Evolutionary conservation across 352 stramenopile species (phyloP), one percentile per base, ranked within the genome.

Genomic region (Phytopythium vexans): DNA sequence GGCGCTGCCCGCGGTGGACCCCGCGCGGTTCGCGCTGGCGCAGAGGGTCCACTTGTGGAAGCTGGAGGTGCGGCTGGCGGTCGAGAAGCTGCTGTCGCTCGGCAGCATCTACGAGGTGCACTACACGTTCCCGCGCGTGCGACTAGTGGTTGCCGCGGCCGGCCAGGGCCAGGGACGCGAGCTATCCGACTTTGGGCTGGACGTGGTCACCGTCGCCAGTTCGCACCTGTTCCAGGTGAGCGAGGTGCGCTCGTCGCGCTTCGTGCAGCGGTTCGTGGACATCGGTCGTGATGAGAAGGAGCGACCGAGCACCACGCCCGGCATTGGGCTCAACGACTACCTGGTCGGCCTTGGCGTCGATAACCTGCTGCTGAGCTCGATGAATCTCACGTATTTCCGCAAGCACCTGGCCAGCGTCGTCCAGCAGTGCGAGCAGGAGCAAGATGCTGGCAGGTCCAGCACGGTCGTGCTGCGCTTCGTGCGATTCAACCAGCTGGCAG

Each of bases 271-370:
- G 40, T 37, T 77, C 7, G 56, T 65, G 5, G 51, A 64, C n/a
- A 49, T 52, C 4, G 35, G 51, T 14, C 41, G 41, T 3, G 48
- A 60, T 35, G 50, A 49, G 15, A 32, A 37, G 39, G 58, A 77
- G 38, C 69, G 77, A 4, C 54, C 57, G 21, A 66, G 84, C 34
- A 72, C 70, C 14, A 89, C 98, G 52, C 82, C 80, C 15, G 83
- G 97, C 41, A 90, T 99, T 50, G 77, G 88, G 14, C 77, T 97
- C 54, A 82, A 88, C 31, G 83, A 98, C 39, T 98, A 98, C 60
- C 89, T 99, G 12, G 82, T 96, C 8, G 77, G 77, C 0, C 68
- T 91, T 44, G 65, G 72, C 47, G 47, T 60, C 5, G 64, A 83
- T 15, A 68, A 92, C 52, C 67, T 91, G 47, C 65, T 90, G 36